phyloP scores from a whole-genome alignment of 176 grass and related monocot genomes.

The Poa pratensis region DNA sequence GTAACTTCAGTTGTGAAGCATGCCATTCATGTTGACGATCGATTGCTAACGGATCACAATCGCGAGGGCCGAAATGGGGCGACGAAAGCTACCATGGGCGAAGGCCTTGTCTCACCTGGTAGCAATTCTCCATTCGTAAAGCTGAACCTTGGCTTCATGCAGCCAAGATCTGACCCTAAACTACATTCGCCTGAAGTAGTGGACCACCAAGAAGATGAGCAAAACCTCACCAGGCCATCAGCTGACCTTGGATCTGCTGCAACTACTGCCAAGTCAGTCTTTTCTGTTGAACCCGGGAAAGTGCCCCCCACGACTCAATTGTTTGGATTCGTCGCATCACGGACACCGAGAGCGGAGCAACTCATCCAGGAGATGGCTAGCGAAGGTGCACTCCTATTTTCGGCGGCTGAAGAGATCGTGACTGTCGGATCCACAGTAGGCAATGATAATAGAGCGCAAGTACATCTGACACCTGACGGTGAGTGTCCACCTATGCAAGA shows the following conservation, averaged over 20 bases:
- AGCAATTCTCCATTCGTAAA: background rate
- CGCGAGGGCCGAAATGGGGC: too few relatives aligned
- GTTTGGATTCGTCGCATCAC: constrained; percentile 24
- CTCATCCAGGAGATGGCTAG: constrained; percentile 49
- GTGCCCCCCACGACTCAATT: constrained; percentile 3
- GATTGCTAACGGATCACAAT: background rate
- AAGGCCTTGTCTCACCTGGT: background rate
- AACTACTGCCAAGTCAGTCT: background rate
- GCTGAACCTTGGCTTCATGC: background rate
- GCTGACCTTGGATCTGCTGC: constrained; percentile 11
- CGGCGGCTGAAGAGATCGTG: constrained; percentile 7
- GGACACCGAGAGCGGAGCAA: constrained; percentile 27
- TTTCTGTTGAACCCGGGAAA: background rate
- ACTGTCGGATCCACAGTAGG: background rate
- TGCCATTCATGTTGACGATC: constrained; percentile 30
- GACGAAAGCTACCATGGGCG: background rate
- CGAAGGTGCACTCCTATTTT: constrained; percentile 48
- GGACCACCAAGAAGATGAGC: constrained; percentile 30
- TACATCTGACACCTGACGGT: background rate
- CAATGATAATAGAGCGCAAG: background rate
- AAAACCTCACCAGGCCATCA: constrained; percentile 10
- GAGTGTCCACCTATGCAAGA: background rate
- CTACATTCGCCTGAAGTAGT: background rate
- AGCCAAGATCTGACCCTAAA: constrained; percentile 5
- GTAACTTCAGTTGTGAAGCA: constrained; percentile 21